A percentile compares a stretch with the other conserved stretches of the same genome.
Evolutionary conservation across 2,329 filamentous ascomycete species (phyloP).

Genomic region (Trichoderma sp.): DNA sequence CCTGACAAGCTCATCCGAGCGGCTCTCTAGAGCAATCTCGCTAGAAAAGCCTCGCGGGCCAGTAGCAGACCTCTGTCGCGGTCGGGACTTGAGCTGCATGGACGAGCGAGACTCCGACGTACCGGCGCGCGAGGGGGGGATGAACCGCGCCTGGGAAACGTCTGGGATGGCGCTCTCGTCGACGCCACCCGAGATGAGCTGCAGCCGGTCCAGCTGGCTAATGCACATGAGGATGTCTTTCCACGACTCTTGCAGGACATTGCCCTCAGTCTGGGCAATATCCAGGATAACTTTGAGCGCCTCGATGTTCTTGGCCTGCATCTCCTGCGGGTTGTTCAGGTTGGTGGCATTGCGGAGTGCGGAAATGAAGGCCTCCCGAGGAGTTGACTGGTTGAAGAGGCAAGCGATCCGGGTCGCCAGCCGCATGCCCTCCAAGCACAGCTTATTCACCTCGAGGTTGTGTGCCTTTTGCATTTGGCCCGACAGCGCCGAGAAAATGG

Average conservation of each 20-base stretch:
- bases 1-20: conserved; percentile 89
- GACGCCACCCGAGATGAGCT: conserved; percentile 91
- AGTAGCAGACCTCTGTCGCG: conserved; percentile 56
- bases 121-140: conserved; percentile 60
- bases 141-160: conserved; percentile 78
- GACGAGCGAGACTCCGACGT: conserved; percentile 65
- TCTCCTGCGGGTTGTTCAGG: conserved; percentile 91
- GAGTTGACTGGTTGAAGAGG: conserved; percentile 89
- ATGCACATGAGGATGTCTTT: conserved; percentile 93
- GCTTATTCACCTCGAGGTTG: conserved; percentile 85
- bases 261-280: conserved; percentile 89
- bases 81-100: conserved; percentile 57
- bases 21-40: conserved; percentile 88
- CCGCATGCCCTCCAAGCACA: conserved; percentile 95
- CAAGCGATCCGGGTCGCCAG: conserved; percentile 92
- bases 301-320: conserved; percentile 94
- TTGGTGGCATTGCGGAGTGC: conserved; percentile 93
- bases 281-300: conserved; percentile 90
- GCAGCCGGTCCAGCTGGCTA: conserved; percentile 91
- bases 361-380: conserved; percentile 90
- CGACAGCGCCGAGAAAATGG: conserved; percentile 91
- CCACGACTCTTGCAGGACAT: conserved; percentile 87
- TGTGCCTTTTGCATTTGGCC: conserved; percentile 92
- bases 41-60: conserved; percentile 67
- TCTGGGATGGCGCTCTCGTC: conserved; percentile 92